These are phyloP conservation scores for Cyclospora cayetanensis DNA, from an alignment of 169 alveolate species.

Conservation along the genomic window DNA sequence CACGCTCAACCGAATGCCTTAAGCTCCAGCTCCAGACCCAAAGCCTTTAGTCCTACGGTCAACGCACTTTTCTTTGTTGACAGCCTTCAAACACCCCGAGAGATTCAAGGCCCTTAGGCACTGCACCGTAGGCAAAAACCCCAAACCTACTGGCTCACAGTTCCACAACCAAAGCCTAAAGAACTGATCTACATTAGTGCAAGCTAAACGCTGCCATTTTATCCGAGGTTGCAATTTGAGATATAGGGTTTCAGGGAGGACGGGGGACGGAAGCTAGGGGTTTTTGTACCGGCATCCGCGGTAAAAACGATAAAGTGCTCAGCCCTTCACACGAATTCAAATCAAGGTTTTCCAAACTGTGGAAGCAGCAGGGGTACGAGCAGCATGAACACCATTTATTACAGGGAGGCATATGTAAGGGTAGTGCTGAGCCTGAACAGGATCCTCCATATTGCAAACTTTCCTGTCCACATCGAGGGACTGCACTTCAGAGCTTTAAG, in stretches of 20 bases:
- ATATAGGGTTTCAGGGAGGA: background rate
- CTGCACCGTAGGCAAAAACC: slow-evolving; percentile 3
- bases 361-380: background rate
- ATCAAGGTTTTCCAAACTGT: slow-evolving; percentile 8
- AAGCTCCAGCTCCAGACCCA: background rate
- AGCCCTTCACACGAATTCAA: background rate
- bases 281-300: background rate
- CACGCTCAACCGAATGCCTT: background rate
- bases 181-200: background rate
- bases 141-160: background rate
- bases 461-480: no score
- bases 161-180: background rate
- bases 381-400: background rate
- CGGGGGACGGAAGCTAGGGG: background rate
- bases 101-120: background rate
- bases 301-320: background rate
- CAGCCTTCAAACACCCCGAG: background rate
- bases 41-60: background rate
- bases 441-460: no score
- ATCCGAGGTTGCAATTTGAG: no score
- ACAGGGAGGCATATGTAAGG: no score
- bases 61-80: slow-evolving; percentile 12
- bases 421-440: no score
- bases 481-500: slow-evolving; percentile 30
- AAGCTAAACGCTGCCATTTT: no score